Evolutionary conservation across 768 basidiomycete genomes (phyloP).

Genomic region (Russula vinacea): DNA sequence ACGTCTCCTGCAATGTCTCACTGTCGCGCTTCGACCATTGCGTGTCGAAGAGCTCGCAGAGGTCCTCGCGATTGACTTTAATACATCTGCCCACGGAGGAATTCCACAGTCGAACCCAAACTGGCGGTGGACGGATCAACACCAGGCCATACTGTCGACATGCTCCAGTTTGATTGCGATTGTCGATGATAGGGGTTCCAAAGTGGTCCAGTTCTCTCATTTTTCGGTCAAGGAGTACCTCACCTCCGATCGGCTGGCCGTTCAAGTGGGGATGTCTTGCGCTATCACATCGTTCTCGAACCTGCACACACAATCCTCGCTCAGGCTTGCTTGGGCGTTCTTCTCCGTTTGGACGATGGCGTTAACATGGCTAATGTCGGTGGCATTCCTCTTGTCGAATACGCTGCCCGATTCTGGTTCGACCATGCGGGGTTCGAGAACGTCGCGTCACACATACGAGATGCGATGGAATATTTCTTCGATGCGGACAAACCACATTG

Average conservation of each 20-base stretch:
- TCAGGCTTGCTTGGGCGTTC: background rate
- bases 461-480: background rate
- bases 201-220: constrained; percentile 18
- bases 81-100: background rate
- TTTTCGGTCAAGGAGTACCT: constrained; percentile 16
- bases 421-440: constrained; percentile 6
- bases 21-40: background rate
- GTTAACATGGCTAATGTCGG: background rate
- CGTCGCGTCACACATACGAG: background rate
- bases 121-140: constrained; percentile 7
- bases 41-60: constrained; percentile 12
- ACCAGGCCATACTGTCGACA: background rate
- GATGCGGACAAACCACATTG: constrained; percentile 8
- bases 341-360: constrained; percentile 2
- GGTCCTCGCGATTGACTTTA: constrained; percentile 19
- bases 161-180: constrained; percentile 16
- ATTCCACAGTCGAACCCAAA: background rate
- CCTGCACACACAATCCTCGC: constrained; percentile 9
- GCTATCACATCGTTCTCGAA: constrained; percentile 1
- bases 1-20: constrained; percentile 19
- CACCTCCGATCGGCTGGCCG: background rate
- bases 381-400: background rate
- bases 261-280: background rate
- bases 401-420: constrained; percentile 1
- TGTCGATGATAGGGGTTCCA: background rate